These are phyloP conservation scores for Herpetomonas tarakana DNA, from an alignment of 208 protist genomes.

Conservation along the genomic window DNA sequence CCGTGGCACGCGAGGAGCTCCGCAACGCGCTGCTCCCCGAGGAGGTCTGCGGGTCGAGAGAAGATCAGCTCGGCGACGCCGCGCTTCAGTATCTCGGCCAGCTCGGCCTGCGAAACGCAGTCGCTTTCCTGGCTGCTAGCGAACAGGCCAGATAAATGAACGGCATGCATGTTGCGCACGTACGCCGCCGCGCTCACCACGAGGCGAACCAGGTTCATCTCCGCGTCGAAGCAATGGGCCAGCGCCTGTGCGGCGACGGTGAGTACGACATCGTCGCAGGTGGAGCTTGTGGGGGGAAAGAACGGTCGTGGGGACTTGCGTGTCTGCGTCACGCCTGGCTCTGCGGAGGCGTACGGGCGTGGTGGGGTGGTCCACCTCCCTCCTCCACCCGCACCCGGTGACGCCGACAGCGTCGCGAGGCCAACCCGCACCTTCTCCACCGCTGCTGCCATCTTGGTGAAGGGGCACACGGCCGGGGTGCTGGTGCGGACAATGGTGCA, in stretches of 20 bases:
- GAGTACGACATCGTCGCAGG: conserved; percentile 13
- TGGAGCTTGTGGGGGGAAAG: not conserved
- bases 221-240: conserved; percentile 12
- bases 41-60: conserved; percentile 1
- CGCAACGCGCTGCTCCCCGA: conserved; percentile 13
- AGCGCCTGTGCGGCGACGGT: conserved; percentile 29
- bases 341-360: not conserved
- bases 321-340: not conserved
- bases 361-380: no score
- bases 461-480: conserved; percentile 25
- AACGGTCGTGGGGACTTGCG: not conserved
- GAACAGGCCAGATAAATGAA: not conserved
- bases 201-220: conserved; percentile 32
- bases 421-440: conserved; percentile 14
- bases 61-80: conserved; percentile 17
- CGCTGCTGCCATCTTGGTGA: conserved; percentile 27
- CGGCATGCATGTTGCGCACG: conserved; percentile 21
- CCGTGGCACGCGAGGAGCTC: conserved; percentile 15
- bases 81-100: conserved; percentile 4
- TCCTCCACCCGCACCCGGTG: conserved; percentile 1
- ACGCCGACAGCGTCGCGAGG: conserved; percentile 1
- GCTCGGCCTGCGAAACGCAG: not conserved
- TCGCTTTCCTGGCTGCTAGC: not conserved
- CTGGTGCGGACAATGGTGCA: conserved; percentile 28
- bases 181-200: conserved; percentile 34